These are phyloP conservation scores for Pneumocystis canis DNA, from an alignment of 1,139 yeast genomes.

Conservation along the genomic window DNA sequence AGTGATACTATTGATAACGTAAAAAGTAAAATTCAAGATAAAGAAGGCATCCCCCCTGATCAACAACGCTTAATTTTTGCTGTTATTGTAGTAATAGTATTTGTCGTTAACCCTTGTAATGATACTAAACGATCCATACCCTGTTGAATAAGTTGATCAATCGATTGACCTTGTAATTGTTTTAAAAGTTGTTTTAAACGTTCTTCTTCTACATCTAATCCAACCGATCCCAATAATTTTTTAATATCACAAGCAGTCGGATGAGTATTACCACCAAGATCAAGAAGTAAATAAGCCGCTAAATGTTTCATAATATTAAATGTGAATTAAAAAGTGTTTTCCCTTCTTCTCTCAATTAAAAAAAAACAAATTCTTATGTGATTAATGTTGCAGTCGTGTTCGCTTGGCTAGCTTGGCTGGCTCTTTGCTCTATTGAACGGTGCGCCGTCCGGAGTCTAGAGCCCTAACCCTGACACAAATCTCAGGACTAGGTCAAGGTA, in stretches of 20 bases:
- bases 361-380: too few relatives aligned
- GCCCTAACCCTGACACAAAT: too few relatives aligned
- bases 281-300: slow-evolving; percentile 35
- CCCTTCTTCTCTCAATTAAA: too few relatives aligned
- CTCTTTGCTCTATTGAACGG: too few relatives aligned
- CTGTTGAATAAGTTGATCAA: slow-evolving; percentile 82
- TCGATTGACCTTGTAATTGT: slow-evolving; percentile 88
- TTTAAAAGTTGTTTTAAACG: slow-evolving; percentile 71
- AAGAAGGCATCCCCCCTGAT: slow-evolving; percentile 98
- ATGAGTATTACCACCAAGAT: slow-evolving; percentile 38
- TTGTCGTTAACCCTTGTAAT: too few relatives aligned
- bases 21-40: slow-evolving; percentile 86
- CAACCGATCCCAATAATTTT: slow-evolving; percentile 79
- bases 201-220: slow-evolving; percentile 87
- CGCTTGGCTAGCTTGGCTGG: too few relatives aligned
- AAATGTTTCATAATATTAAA: slow-evolving; percentile 40
- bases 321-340: too few relatives aligned
- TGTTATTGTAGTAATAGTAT: too few relatives aligned
- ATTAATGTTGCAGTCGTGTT: too few relatives aligned
- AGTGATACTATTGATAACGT: slow-evolving; percentile 90
- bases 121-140: too few relatives aligned
- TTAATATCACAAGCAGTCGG: slow-evolving; percentile 91
- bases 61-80: slow-evolving; percentile 99
- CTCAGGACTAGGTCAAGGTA: too few relatives aligned
- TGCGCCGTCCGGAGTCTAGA: too few relatives aligned